Evolutionary conservation across 1,139 yeast species (phyloP), one percentile per base, ranked within the genome.

Genomic region (Pneumocystis sp.): DNA sequence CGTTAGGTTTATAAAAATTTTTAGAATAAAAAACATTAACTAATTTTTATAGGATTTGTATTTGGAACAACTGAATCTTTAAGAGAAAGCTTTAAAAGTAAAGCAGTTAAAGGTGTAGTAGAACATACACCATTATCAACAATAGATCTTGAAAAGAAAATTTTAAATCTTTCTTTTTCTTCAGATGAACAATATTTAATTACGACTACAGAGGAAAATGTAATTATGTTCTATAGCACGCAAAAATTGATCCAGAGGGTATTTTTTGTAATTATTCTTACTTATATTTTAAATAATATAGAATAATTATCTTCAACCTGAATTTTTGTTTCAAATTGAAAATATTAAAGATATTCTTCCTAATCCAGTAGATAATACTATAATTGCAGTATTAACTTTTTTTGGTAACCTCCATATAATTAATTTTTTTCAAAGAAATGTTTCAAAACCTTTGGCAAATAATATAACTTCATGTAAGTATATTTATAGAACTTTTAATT

Each of bases 331-430:
- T 21, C 35, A 17, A 21, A n/a, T 56, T 34, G 59, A 63, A 31
- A 57, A 60, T 6, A 37, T 68, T 12, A 40, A 35, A 2, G 65
- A 63, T n/a, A 45, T 68, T n/a, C 42, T 61, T 17, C 68, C 69
- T 19, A 68, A 68, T 62, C 69, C 69, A 21, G 63, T 45, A 25
- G 60, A 64, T 29, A 59, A 61, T 1, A 44, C 35, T 50, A 15
- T 50, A 8, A 65, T 72, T 15, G 72, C 73, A 1, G 68, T 74
- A 0, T 65, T 74, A 50, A 71, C 71, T 12, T 61, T 66, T 3
- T 42, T 64, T 8, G 71, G 70, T 12, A 63, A 65, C 1, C 66
- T 75, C 19, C 57, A 63, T 6, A 21, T 71, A 1, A 63, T 71
- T 4, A 66, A 69, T 42, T 40, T 71, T 19, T 45, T 19, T 0